A percentile compares a stretch with the other conserved stretches of the same genome.
These are phyloP conservation scores for Penicillium odoratum DNA, from an alignment of 495 filamentous ascomycete genomes.

Conservation along the genomic window DNA sequence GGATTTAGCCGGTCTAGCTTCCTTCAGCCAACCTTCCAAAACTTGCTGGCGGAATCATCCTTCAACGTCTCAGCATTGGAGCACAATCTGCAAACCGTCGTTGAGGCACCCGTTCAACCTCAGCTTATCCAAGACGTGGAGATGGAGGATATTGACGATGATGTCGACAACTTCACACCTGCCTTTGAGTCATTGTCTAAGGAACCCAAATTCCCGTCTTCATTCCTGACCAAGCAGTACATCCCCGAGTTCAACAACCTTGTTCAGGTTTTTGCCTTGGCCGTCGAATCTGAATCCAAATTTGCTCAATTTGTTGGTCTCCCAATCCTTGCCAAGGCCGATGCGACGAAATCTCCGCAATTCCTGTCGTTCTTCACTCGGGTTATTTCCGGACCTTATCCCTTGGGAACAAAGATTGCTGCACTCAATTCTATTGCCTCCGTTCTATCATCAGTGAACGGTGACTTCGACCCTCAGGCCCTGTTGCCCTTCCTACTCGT, in stretches of 20 bases:
- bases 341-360: conserved; percentile 58
- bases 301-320: conserved; percentile 58
- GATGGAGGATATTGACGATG: conserved; percentile 46
- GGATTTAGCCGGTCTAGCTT: conserved; percentile 53
- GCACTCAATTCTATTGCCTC: conserved; percentile 63
- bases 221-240: conserved; percentile 38
- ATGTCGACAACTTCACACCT: conserved; percentile 40
- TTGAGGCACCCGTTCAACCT: conserved; percentile 48
- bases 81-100: conserved; percentile 64
- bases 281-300: conserved; percentile 48
- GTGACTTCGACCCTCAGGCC: conserved; percentile 68
- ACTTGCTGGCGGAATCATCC: conserved; percentile 58
- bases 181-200: conserved; percentile 36
- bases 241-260: conserved; percentile 54
- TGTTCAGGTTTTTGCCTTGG: conserved; percentile 62
- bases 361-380: conserved; percentile 75
- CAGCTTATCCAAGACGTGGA: conserved; percentile 49
- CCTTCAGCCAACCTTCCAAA: conserved; percentile 59
- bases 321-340: conserved; percentile 55
- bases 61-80: conserved; percentile 70
- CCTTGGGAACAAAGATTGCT: conserved; percentile 62
- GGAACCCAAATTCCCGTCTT: conserved; percentile 29
- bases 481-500: conserved; percentile 73
- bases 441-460: conserved; percentile 50
- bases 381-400: conserved; percentile 70